Evolutionary conservation across 1,284 basidiomycete species (phyloP), one percentile per base, ranked within the genome.

Genomic region (Pascua guehoae): DNA sequence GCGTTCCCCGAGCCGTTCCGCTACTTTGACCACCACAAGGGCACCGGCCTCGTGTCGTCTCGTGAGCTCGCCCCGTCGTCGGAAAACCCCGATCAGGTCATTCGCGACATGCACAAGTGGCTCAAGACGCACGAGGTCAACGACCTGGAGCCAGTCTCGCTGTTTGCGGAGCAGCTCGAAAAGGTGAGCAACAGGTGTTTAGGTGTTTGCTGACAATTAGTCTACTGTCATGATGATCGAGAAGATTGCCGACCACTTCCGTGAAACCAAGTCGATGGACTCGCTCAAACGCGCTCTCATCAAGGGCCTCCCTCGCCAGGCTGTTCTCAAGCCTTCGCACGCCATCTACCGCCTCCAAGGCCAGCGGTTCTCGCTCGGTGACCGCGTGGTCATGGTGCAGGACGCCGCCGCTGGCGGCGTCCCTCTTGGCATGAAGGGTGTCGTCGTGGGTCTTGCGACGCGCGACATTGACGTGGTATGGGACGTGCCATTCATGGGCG

Each of bases 391-490:
- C 36, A 95, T 95, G 87, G 92, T 97, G 1, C 87, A 91, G 65
- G 95, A 98, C 73, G 86, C 89, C 0, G 76, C 74, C 10, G 77
- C 80, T 14, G 95, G 95, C n/a, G 86, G 87, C 24, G 92, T 98
- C 0, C 93, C 94, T 0, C 81, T 98, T 11, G 86, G 87, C 2
- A 88, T 88, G 54, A 95, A 95, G 74, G 96, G 96, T 43, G 90
- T 95, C 10, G 92, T 98, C 15, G 85, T 98, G 53, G 92, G 94
- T 5, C 79, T 98, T 67, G 88, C 86, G 66, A 80, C 86, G 12
- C 89, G 88, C 69, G 86, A 87, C 11, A 88, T 98, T 81, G 96
- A 98, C 73, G 87, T 98, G n/a, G 84, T 96, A 0, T 98, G 96
- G 87, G 96, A 98, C 74, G 86, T 88, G 17, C 84, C 92, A 0